Evolutionary conservation across 1,284 basidiomycete genomes (phyloP), one percentile per base, ranked within the genome.

Genomic region (Paramarasmius palmivorus): DNA sequence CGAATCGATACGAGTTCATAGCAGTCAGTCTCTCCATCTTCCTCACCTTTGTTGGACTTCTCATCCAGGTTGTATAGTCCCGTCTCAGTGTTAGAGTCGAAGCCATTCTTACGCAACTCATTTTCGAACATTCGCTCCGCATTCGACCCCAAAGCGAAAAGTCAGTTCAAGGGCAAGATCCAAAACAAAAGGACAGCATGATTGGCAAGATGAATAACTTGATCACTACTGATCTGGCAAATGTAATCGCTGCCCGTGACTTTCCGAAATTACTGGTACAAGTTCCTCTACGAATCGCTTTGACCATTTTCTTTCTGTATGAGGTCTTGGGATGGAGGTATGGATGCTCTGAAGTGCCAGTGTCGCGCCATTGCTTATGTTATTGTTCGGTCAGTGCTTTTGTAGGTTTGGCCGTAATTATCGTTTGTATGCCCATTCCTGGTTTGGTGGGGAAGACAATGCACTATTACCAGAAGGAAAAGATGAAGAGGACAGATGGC

Each of bases 91-190:
- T 84, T 14, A 78, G 79, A 40, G 64, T 70, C 6, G 84, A 90
- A 64, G 77, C 77, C 2, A 77, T 92, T 49, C 71, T 90, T 49
- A 88, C 86, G 0, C 81, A 89, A 59, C 75, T 90, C 3, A 69
- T 90, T 5, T 88, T 90, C 62, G 84, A 88, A 55, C 88, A 90
- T 59, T 73, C 86, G 1, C 72, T 90, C 3, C 78, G 86, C 36
- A 81, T 90, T 38, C 77, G 88, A 17, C 76, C 89, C 69, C 83
- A 83, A 60, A 76, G 81, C 2, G 78, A 82, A 59, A 66, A 68
- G 15, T 25, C 3, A 41, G 54, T 32, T n/a, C n/a, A n/a, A n/a
- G n/a, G n/a, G 50, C 54, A 35, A 36, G 32, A 42, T 38, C 42
- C 38, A 4, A 55, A 10, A 50, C 10, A 61, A 2, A 57, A 54